Evolutionary conservation across 73 alveolate genomes (phyloP), one percentile per base, ranked within the genome.

Genomic region (Durusdinium trenchii): DNA sequence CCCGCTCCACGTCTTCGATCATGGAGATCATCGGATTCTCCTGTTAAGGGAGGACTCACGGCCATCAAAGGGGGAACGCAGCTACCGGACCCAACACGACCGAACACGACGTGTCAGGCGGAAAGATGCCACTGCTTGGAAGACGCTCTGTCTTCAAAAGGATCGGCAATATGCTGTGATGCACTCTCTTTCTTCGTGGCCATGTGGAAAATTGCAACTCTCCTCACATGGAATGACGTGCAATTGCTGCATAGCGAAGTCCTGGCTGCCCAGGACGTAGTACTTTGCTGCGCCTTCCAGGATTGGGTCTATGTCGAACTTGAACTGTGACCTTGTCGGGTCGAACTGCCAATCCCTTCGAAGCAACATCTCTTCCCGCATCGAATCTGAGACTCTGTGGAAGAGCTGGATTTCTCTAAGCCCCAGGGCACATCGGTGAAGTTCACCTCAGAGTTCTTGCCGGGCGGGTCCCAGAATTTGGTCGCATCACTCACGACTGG

Each of bases 1-100:
- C 98, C 35, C 98, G 98, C 78, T 91, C 89, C 76, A 91, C 98
- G 28, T 91, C 98, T 76, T 91, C 98, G 43, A 91, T 91, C 98
- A 91, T 69, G 86, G 98, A 67, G 28, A 48, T n/a, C 78, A 91
- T 69, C 30, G 98, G 98, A 48, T 91, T 91, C 98, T 91, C 98
- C 98, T 89, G 75, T 38, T 12, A 48, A 81, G 45, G 30, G 51
- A 54, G 64, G 9, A n/a, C n/a, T n/a, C n/a, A n/a, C n/a, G n/a
- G n/a, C n/a, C n/a, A n/a, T n/a, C n/a, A n/a, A n/a, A n/a, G n/a
- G n/a, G n/a, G n/a, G n/a, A n/a, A n/a, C n/a, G n/a, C n/a, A n/a
- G n/a, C n/a, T n/a, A n/a, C n/a, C n/a, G n/a, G n/a, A n/a, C n/a
- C n/a, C n/a, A n/a, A n/a, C n/a, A n/a, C n/a, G n/a, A n/a, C n/a